A percentile compares a stretch with the other conserved stretches of the same genome.
phyloP scores from a whole-genome alignment of 306 rosid genomes.

The Trifolium fragiferum region DNA sequence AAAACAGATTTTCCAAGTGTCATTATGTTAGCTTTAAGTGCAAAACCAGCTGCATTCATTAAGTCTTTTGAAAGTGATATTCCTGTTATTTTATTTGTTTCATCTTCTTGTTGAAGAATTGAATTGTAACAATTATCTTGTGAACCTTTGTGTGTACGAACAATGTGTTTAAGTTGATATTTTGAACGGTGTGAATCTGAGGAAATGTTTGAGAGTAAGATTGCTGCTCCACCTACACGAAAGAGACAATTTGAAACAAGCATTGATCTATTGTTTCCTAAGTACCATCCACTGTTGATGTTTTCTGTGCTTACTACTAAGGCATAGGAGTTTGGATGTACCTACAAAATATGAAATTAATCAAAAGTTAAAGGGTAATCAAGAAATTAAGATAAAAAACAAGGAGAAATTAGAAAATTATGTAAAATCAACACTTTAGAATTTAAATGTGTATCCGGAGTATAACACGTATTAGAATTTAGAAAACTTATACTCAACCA shows the following conservation, averaged over 20 bases:
- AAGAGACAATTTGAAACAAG: slow-evolving; percentile 41
- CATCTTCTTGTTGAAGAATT: slow-evolving; percentile 31
- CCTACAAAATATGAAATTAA: slow-evolving; percentile 2
- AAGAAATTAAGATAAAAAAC: neutral
- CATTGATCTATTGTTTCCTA: slow-evolving; percentile 46
- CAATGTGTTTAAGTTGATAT: slow-evolving; percentile 28
- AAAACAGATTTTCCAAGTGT: slow-evolving; percentile 30
- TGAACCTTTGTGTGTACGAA: slow-evolving; percentile 25
- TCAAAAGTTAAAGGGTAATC: neutral
- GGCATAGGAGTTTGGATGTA: slow-evolving; percentile 40
- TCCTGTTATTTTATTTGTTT: slow-evolving; percentile 15
- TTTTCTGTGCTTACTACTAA: slow-evolving; percentile 42
- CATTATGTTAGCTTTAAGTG: slow-evolving; percentile 28
- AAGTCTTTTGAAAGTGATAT: slow-evolving; percentile 32
- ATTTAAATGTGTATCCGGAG: too few relatives aligned
- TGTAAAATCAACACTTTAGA: too few relatives aligned
- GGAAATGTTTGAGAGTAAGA: slow-evolving; percentile 39
- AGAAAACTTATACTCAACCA: too few relatives aligned
- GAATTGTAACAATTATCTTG: slow-evolving; percentile 28
- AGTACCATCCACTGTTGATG: slow-evolving; percentile 24
- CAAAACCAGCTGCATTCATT: slow-evolving; percentile 9
- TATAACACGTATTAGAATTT: too few relatives aligned
- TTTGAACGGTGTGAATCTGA: slow-evolving; percentile 23
- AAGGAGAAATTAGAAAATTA: neutral
- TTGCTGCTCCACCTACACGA: slow-evolving; percentile 47